phyloP scores from a whole-genome alignment of 495 filamentous ascomycete species.

The Podospora fimiseda region DNA sequence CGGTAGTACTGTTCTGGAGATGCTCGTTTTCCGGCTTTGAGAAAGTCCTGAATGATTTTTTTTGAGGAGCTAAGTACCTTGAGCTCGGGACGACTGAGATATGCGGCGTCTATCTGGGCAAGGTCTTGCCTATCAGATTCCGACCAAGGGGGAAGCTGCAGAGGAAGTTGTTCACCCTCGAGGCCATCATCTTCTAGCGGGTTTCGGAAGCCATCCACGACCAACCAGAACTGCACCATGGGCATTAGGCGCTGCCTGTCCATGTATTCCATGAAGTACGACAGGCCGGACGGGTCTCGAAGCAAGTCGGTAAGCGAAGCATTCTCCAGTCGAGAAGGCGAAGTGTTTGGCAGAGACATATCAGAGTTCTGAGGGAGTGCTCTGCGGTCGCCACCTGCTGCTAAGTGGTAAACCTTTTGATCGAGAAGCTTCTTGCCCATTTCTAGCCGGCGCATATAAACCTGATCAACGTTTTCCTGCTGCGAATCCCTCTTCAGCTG shows the following conservation, averaged over 20 bases:
- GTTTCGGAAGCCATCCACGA: slow-evolving; percentile 95
- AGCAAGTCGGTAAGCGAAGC: slow-evolving; percentile 74
- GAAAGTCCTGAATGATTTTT: slow-evolving; percentile 63
- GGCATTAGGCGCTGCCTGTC: slow-evolving; percentile 81
- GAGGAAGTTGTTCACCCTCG: slow-evolving; percentile 57
- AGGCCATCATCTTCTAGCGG: slow-evolving; percentile 82
- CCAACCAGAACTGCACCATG: slow-evolving; percentile 96
- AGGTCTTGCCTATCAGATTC: slow-evolving; percentile 81
- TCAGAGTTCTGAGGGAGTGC: slow-evolving; percentile 21
- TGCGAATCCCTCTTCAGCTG: slow-evolving; percentile 82
- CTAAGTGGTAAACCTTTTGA: slow-evolving; percentile 77
- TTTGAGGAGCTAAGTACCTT: slow-evolving; percentile 65
- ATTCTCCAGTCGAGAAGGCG: slow-evolving; percentile 54
- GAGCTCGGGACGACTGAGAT: slow-evolving; percentile 74
- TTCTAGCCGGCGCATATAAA: slow-evolving; percentile 82
- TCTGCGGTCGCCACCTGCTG: slow-evolving; percentile 54
- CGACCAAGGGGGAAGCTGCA: slow-evolving; percentile 64
- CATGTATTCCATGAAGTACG: slow-evolving; percentile 99
- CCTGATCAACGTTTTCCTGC: slow-evolving; percentile 69
- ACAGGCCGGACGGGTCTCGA: slow-evolving; percentile 80
- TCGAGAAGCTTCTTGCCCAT: slow-evolving; percentile 87
- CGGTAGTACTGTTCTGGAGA: slow-evolving; percentile 74
- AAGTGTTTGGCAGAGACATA: slow-evolving; percentile 28
- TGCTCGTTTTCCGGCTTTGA: slow-evolving; percentile 68
- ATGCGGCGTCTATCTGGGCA: slow-evolving; percentile 81